Base-by-base conservation (phyloP, 164 flowering plant species). In the Magnolia officinalis region DNA sequence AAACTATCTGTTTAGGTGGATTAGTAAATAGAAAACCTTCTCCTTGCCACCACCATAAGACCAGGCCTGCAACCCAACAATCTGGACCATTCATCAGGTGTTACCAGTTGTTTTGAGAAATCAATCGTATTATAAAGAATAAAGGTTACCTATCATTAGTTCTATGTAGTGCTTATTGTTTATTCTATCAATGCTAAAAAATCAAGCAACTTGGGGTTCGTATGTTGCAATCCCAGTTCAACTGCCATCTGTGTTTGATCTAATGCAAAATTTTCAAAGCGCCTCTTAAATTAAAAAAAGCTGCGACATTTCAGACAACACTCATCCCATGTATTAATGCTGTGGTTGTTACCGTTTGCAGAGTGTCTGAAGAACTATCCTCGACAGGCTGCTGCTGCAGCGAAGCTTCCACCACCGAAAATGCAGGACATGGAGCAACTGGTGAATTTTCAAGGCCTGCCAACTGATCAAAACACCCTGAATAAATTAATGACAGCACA, bases 311-410 rank as follows among this genome's bases (percentile, higher is more conserved):
- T 37, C 45, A 37, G 45, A 37, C 65, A 63, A 18, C 65, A 63
- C 19, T 18, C 7, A 63, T 26, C 50, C 16, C n/a, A 69, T 69
- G 50, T 69, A 31, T 37, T 69, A 23, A 66, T 66, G 69, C 19
- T 63, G n/a, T n/a, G 8, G 8, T 6, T 66, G 69, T 66, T 69
- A 49, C 49, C 0, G 2, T 66, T 78, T 86, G 85, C 96, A 96
- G 99, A 92, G 83, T 89, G 93, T 72, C 90, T 96, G 88, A 94
- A 94, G 83, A 90, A 58, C 69, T 91, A 87, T 85, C 90, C 98
- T 78, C 88, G 92, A 50, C 93, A 83, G 72, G 75, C 87, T 16
- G 75, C 87, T 16, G 74, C 82, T 67, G 79, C 85, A 20, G 78
- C 88, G 67, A 92, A 90, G 83, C 71, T 86, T 26, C 72, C 88